Evolutionary conservation across 768 basidiomycete genomes (phyloP).

Genomic region (Russula abietina): DNA sequence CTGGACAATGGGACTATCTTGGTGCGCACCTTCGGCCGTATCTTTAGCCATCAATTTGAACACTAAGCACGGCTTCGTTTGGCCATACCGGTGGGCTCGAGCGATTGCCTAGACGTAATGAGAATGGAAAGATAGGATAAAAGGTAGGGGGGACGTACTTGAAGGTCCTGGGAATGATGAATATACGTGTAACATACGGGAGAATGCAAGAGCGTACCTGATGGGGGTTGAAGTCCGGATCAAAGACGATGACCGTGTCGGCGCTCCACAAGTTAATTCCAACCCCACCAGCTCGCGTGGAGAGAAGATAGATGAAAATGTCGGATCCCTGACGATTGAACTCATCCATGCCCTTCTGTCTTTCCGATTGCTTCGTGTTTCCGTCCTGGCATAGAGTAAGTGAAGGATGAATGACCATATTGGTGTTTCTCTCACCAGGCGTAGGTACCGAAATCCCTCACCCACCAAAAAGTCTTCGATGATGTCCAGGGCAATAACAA

Average conservation of each 20-base stretch:
- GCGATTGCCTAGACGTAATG: slow-evolving; percentile 69
- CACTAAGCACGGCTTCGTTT: slow-evolving; percentile 88
- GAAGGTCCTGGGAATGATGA: slow-evolving; percentile 59
- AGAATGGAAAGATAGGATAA: not conserved
- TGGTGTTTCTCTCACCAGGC: slow-evolving; percentile 48
- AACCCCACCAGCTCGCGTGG: slow-evolving; percentile 63
- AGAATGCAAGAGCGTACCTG: slow-evolving; percentile 45
- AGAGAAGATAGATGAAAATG: slow-evolving; percentile 84
- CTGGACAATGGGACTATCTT: not conserved
- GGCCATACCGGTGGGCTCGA: slow-evolving; percentile 90
- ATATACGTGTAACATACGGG: not conserved
- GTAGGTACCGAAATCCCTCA: slow-evolving; percentile 73
- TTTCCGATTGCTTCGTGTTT: slow-evolving; percentile 71
- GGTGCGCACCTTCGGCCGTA: slow-evolving; percentile 71
- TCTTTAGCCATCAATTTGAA: slow-evolving; percentile 96
- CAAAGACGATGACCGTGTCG: slow-evolving; percentile 84
- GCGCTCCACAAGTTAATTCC: slow-evolving; percentile 60
- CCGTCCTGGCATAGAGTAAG: slow-evolving; percentile 61
- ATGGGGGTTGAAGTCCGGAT: slow-evolving; percentile 99
- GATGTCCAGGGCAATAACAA: slow-evolving; percentile 79
- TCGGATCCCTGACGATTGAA: slow-evolving; percentile 88
- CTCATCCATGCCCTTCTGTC: slow-evolving; percentile 92
- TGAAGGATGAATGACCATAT: slow-evolving; percentile 7
- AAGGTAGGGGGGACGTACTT: slow-evolving; percentile 46
- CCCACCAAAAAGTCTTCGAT: slow-evolving; percentile 85